Evolutionary conservation across 495 filamentous ascomycete genomes (phyloP).

Genomic region (Penicillium argentinense): DNA sequence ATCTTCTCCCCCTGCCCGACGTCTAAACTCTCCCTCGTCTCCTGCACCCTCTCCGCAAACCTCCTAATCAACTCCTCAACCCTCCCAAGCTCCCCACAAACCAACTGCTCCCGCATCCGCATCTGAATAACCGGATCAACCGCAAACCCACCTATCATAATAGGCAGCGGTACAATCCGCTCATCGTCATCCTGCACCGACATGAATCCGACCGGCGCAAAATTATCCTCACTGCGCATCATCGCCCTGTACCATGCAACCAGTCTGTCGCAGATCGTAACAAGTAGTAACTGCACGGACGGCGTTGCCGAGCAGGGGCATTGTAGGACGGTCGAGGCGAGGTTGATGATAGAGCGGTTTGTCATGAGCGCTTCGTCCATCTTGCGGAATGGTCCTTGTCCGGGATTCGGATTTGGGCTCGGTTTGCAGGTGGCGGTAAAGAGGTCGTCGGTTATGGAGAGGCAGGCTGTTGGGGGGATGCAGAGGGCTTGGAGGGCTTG

Average conservation of each 20-base stretch:
- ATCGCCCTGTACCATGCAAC: constrained; percentile 3
- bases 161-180: neutral
- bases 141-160: neutral
- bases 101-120: neutral
- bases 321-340: neutral
- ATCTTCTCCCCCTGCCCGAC: neutral
- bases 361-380: constrained; percentile 6
- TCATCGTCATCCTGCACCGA: neutral
- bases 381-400: too few relatives aligned
- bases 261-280: neutral
- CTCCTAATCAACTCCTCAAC: neutral
- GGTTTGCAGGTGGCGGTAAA: neutral
- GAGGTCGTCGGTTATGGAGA: constrained; percentile 1
- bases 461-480: neutral
- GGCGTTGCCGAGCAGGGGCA: neutral
- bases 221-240: neutral
- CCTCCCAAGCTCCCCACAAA: neutral
- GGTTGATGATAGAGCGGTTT: neutral
- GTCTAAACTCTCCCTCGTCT: neutral
- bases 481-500: neutral
- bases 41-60: neutral
- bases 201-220: neutral
- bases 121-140: neutral
- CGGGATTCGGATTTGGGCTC: neutral
- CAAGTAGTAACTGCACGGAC: constrained; percentile 1